These are phyloP conservation scores for Candida labiduridarum DNA, from an alignment of 1,139 yeast genomes.

Conservation along the genomic window DNA sequence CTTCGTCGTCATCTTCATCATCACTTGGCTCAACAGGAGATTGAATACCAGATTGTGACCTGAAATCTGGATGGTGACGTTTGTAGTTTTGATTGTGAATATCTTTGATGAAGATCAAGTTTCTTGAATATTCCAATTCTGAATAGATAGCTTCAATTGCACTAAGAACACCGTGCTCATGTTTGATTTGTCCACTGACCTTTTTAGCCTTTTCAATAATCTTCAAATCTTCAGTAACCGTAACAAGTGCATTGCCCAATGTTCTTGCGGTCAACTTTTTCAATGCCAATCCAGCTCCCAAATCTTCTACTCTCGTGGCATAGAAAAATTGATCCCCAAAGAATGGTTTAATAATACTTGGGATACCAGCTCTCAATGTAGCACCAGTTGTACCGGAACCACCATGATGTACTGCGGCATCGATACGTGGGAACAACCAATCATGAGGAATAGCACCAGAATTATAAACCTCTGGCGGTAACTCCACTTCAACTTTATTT, in stretches of 20 bases:
- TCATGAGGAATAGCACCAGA: slow-evolving; percentile 86
- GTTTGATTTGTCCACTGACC: slow-evolving; percentile 61
- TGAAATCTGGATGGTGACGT: slow-evolving; percentile 23
- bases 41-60: slow-evolving; percentile 25
- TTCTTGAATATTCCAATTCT: slow-evolving; percentile 76
- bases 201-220: slow-evolving; percentile 66
- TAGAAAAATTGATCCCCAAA: slow-evolving; percentile 96
- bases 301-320: slow-evolving; percentile 82
- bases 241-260: slow-evolving; percentile 66
- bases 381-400: slow-evolving; percentile 99
- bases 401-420: slow-evolving; percentile 97
- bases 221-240: slow-evolving; percentile 66
- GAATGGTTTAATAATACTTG: slow-evolving; percentile 90
- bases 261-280: slow-evolving; percentile 66
- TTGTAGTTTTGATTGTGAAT: slow-evolving; percentile 26
- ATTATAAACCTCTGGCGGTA: slow-evolving; percentile 72
- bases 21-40: slow-evolving; percentile 26
- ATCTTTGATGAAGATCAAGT: slow-evolving; percentile 33
- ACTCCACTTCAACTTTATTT: slow-evolving; percentile 45
- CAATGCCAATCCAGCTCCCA: slow-evolving; percentile 82
- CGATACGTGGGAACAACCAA: slow-evolving; percentile 87
- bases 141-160: slow-evolving; percentile 80
- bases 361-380: slow-evolving; percentile 79
- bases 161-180: slow-evolving; percentile 75
- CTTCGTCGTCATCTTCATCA: slow-evolving; percentile 18